phyloP scores from a whole-genome alignment of 2,329 filamentous ascomycete species.

The Xylaria hypoxylon region DNA sequence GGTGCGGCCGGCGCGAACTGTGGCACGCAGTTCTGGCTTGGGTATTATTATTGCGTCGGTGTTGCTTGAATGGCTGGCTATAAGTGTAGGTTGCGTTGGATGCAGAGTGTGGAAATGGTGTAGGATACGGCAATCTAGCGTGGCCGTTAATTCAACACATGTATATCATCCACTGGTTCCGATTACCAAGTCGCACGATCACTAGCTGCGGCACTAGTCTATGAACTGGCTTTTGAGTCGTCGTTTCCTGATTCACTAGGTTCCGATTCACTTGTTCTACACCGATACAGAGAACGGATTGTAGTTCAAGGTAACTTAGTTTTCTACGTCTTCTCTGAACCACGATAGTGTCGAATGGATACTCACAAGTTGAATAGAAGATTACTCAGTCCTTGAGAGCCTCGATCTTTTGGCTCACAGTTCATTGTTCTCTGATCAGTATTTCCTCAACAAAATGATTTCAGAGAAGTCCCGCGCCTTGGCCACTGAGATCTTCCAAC shows the following conservation, averaged over 20 bases:
- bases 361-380: not conserved
- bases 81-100: too few species aligned
- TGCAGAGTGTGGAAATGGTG: too few species aligned
- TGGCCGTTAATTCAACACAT: not conserved
- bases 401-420: not conserved
- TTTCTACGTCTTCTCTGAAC: not conserved
- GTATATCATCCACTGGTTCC: not conserved
- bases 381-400: not conserved
- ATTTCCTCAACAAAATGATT: not conserved
- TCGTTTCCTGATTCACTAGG: not conserved
- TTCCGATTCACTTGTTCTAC: not conserved
- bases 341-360: not conserved
- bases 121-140: too few species aligned
- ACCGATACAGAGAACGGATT: not conserved
- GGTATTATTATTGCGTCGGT: constrained; percentile 13
- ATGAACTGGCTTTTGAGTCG: not conserved
- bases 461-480: not conserved
- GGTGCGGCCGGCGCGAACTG: constrained; percentile 1
- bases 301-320: not conserved
- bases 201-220: not conserved
- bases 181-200: not conserved
- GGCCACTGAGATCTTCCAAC: not conserved
- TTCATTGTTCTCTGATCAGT: not conserved
- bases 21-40: constrained; percentile 12
- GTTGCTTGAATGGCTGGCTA: too few species aligned